Base-by-base conservation (phyloP, 1,284 basidiomycete genomes). In the Ceratobasidium sp. region DNA sequence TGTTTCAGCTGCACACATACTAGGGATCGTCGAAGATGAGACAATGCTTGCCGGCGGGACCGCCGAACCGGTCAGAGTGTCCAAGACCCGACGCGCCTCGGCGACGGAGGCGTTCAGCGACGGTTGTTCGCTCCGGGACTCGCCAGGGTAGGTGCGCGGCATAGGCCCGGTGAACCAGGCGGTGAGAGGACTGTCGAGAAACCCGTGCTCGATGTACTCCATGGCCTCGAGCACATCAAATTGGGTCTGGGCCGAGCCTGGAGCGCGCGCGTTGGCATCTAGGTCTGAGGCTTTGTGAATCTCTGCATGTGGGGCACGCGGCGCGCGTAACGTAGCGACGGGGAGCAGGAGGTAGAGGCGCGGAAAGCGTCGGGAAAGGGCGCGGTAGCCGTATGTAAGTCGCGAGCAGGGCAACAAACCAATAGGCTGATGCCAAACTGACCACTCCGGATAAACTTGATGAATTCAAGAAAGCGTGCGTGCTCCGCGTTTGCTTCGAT, bases 161-260 rank as follows among this genome's bases (percentile, higher is more conserved):
- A 86, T 60, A 88, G 88, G 77, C 23, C 91, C 92, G 81, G 86
- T 86, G 83, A 94, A 94, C 91, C 92, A 94, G 79, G 87, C 87
- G 85, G 94, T 92, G 83, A 94, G 89, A 66, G 87, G 84, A 82
- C 91, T 93, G 61, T 86, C 85, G 75, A 88, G 85, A 64, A 94
- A 87, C 65, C 93, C 92, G 60, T 89, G 88, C 80, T 89, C 89
- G 80, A 94, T 85, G 82, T 94, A 94, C 79, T 90, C 89, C 82
- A 92, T 92, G 66, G 92, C 93, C 85, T 94, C 91, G 75, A 94
- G 85, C 78, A 91, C 87, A 82, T 94, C 93, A 81, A 93, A 90
- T 71, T 89, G 88, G 56, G 49, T 53, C 49, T 75, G 69, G 64
- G 64, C 64, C 64, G 64, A 66, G 64, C 64, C 64, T 76, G 90